These are phyloP conservation scores for Pelargonium exstipulatum DNA, from an alignment of 441 rosid species.

Conservation along the genomic window DNA sequence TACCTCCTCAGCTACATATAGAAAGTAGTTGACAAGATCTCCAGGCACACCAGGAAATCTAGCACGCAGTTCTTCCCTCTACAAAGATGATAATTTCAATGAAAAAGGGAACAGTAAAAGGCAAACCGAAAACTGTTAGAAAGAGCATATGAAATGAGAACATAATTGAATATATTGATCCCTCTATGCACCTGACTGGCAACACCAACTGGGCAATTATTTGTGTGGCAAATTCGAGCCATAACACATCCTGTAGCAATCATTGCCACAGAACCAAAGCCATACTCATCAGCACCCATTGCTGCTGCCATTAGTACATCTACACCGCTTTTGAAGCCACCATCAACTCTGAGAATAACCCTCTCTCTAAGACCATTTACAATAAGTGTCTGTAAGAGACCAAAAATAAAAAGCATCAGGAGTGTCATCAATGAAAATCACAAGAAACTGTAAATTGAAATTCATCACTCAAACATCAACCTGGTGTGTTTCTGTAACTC, in stretches of 20 bases:
- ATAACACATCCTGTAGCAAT: slow-evolving; percentile 99
- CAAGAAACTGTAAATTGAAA: slow-evolving; percentile 20
- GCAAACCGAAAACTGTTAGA: slow-evolving; percentile 7
- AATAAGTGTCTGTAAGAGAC: slow-evolving; percentile 70
- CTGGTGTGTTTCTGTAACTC: slow-evolving; percentile 90
- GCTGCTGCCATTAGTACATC: slow-evolving; percentile 98
- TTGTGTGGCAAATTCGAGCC: slow-evolving; percentile 99
- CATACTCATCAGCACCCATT: slow-evolving; percentile 99
- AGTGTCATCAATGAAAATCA: slow-evolving; percentile 11
- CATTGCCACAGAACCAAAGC: slow-evolving; percentile 98
- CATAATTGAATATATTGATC: slow-evolving; percentile 12
- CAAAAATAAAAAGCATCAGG: slow-evolving; percentile 17
- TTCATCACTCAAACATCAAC: slow-evolving; percentile 33
- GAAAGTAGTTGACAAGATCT: slow-evolving; percentile 91
- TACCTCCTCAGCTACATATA: slow-evolving; percentile 99
- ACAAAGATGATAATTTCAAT: slow-evolving; percentile 14
- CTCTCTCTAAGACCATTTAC: slow-evolving; percentile 94
- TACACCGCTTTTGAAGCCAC: slow-evolving; percentile 92
- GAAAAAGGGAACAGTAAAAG: slow-evolving; percentile 17
- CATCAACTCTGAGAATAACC: slow-evolving; percentile 92
- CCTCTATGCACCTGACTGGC: slow-evolving; percentile 77
- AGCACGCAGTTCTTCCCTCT: slow-evolving; percentile 98
- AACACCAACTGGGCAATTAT: slow-evolving; percentile 97
- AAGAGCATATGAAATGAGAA: slow-evolving; percentile 17
- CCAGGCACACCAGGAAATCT: slow-evolving; percentile 99